phyloP scores from a whole-genome alignment of 1,284 basidiomycete genomes.

The Ganoderma lucidum region DNA sequence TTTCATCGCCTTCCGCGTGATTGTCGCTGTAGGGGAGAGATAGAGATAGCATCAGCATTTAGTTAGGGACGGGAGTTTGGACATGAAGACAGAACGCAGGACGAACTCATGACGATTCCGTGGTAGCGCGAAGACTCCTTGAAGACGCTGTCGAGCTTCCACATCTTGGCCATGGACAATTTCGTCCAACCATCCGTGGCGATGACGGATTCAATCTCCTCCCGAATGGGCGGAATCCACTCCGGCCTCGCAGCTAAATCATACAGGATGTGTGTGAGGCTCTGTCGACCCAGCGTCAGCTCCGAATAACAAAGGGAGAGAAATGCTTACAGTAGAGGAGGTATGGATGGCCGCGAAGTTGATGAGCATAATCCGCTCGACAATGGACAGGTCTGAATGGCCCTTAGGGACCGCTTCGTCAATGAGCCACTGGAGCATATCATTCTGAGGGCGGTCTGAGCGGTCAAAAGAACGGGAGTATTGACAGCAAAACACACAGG shows the following conservation, averaged over 20 bases:
- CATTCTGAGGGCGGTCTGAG: slow-evolving; percentile 28
- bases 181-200: slow-evolving; percentile 52
- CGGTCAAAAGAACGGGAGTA: not conserved
- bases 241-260: slow-evolving; percentile 49
- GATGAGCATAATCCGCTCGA: slow-evolving; percentile 35
- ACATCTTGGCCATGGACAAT: slow-evolving; percentile 51
- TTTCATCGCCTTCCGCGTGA: slow-evolving; percentile 39
- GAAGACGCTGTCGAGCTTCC: slow-evolving; percentile 61
- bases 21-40: slow-evolving; percentile 14
- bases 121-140: slow-evolving; percentile 54
- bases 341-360: slow-evolving; percentile 46
- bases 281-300: slow-evolving; percentile 34
- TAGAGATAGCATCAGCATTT: not conserved
- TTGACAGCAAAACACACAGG: slow-evolving; percentile 7
- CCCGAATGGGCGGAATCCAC: slow-evolving; percentile 51
- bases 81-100: not conserved
- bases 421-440: slow-evolving; percentile 39
- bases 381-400: slow-evolving; percentile 29
- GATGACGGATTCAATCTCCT: slow-evolving; percentile 52
- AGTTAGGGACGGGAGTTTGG: too few species aligned
- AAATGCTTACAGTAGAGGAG: slow-evolving; percentile 37
- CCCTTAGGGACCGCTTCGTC: slow-evolving; percentile 34
- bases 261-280: slow-evolving; percentile 48
- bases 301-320: not conserved
- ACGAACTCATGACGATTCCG: slow-evolving; percentile 37